Base-by-base conservation (phyloP, 2,329 filamentous ascomycete species). In the Exophiala oligosperma region DNA sequence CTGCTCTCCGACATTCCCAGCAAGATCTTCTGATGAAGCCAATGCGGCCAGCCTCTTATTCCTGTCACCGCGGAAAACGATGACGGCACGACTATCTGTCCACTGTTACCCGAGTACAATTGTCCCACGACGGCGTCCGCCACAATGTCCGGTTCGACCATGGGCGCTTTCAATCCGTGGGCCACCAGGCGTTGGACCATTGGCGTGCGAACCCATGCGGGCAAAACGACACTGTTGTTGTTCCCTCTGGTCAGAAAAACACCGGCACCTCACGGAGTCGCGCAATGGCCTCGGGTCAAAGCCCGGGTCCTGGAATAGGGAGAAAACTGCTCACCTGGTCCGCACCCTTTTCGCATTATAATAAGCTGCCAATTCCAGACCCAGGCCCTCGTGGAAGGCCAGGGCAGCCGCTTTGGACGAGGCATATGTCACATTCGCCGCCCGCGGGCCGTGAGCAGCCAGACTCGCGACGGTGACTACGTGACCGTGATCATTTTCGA, bases 401-500 rank as follows among this genome's bases (percentile, higher is more conserved):
- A 88, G 69, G 1, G 85, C 81, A 0, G 85, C 87, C 1, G 86
- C 82, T 73, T 91, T 91, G 62, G 80, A 82, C 4, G 83, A 79
- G 1, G 79, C 77, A 72, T 91, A 91, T 72, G 90, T 86, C 43
- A 86, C 81, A 78, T 89, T 82, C 64, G 79, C 79, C 2, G 87
- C 83, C 0, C 84, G 80, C 1, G 81, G 76, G 4, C 84, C 65
- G 73, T 83, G 89, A 7, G 81, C 80, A 0, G 87, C 86, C 44
- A 84, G 77, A 2, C 81, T 85, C n/a, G 88, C 84, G 21, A 91
- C 80, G 0, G 85, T 90, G 21, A 91, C 85, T 41, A 91, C 71
- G 79, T 88, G 88, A 59, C 89, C 88, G 73, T 91, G 87, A 74
- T 90, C 85, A 12, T 68, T 68, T 5, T 72, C 69, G 50, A 87